phyloP scores from a whole-genome alignment of 1,284 basidiomycete species.

The Irpex rosettiformis region DNA sequence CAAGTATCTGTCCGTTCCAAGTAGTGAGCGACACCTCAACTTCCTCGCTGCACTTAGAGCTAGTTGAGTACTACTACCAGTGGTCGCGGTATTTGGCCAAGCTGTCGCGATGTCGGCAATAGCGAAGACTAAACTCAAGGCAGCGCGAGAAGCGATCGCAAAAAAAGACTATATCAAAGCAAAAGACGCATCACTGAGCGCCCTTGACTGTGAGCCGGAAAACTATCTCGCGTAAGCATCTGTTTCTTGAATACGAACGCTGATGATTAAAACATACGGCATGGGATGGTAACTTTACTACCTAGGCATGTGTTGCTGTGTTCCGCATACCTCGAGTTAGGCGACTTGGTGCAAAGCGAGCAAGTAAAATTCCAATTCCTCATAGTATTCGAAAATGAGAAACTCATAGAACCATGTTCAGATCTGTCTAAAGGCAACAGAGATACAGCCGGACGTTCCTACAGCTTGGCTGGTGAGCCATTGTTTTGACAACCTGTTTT shows the following conservation, averaged over 20 bases:
- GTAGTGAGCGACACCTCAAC: neutral
- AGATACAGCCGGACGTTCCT: slow-evolving; percentile 57
- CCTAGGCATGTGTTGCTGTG: slow-evolving; percentile 69
- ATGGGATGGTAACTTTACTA: neutral
- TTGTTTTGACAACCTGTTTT: too few relatives aligned
- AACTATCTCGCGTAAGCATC: slow-evolving; percentile 77
- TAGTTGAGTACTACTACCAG: too few relatives aligned
- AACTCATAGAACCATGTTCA: slow-evolving; percentile 28
- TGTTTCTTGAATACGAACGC: slow-evolving; percentile 1
- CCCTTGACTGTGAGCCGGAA: slow-evolving; percentile 69
- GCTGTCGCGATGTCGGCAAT: slow-evolving; percentile 33
- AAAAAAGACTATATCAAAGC: slow-evolving; percentile 77
- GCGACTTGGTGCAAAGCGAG: slow-evolving; percentile 72
- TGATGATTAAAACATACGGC: neutral
- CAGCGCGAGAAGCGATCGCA: slow-evolving; percentile 72
- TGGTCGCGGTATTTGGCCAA: too few relatives aligned
- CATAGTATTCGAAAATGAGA: slow-evolving; percentile 4
- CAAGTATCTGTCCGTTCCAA: neutral
- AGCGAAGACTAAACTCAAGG: slow-evolving; percentile 74
- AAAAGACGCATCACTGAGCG: slow-evolving; percentile 59
- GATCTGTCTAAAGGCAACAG: slow-evolving; percentile 75
- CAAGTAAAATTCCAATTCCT: slow-evolving; percentile 53
- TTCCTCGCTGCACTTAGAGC: too few relatives aligned
- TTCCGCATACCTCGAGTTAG: slow-evolving; percentile 71
- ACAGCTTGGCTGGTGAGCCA: slow-evolving; percentile 80